Conservation (phyloP, 2,329 filamentous ascomycete genomes). For the Pseudocercospora fijiensis region DNA sequence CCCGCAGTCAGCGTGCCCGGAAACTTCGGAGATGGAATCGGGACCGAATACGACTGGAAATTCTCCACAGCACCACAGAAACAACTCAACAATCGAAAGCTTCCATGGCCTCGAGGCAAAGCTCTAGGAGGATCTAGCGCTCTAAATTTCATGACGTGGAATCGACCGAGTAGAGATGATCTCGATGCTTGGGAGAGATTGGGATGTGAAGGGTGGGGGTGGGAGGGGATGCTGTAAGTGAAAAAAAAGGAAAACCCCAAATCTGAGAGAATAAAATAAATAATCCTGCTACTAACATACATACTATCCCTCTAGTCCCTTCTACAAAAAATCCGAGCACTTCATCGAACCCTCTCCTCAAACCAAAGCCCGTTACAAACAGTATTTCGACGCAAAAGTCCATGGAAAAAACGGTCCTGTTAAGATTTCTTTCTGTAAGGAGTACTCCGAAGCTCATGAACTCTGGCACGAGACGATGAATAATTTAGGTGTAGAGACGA, state of each 20-base stretch:
- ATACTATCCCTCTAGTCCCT: too few relatives aligned
- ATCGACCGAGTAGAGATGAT: slow-evolving; percentile 8
- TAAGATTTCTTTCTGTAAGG: slow-evolving; percentile 13
- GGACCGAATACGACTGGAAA: slow-evolving; percentile 25
- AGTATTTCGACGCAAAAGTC: background rate
- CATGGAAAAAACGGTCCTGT: slow-evolving; percentile 16
- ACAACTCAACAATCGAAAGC: slow-evolving; percentile 6
- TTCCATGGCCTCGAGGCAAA: slow-evolving; percentile 33
- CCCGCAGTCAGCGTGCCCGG: slow-evolving; percentile 20
- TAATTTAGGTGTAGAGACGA: slow-evolving; percentile 40
- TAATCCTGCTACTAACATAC: too few relatives aligned
- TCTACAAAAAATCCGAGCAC: slow-evolving; percentile 21
- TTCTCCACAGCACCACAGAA: slow-evolving; percentile 20
- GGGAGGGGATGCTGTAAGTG: slow-evolving; percentile 32
- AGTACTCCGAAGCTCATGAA: slow-evolving; percentile 9
- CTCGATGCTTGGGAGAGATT: slow-evolving; percentile 40
- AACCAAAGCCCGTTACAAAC: slow-evolving; percentile 7
- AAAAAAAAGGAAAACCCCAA: too few relatives aligned
- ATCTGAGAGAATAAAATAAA: too few relatives aligned
- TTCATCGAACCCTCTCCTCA: slow-evolving; percentile 10
- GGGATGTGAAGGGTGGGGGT: slow-evolving; percentile 43
- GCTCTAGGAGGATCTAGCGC: slow-evolving; percentile 41
- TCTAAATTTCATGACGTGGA: slow-evolving; percentile 36
- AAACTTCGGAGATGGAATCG: slow-evolving; percentile 39
- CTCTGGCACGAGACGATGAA: slow-evolving; percentile 37